Evolutionary conservation across 306 rosid genomes (phyloP), one percentile per base, ranked within the genome.

Genomic region (Acmispon strigosus): DNA sequence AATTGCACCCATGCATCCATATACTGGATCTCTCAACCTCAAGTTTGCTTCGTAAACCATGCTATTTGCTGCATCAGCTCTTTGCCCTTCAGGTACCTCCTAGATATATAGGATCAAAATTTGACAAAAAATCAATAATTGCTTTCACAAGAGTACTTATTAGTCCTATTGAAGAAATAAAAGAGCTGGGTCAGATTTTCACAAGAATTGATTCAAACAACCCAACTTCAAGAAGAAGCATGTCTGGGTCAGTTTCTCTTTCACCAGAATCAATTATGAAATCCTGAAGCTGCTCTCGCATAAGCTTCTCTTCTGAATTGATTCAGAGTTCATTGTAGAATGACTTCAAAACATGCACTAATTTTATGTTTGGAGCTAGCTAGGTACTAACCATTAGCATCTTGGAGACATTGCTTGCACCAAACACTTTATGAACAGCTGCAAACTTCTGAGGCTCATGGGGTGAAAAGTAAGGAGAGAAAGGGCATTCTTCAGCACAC

Each of bases 361-460:
- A 32, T 32, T 19, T 44, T 6, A 52, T 29, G 17, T 27, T 4
- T 22, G 6, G 24, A 22, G 24, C 24, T 22, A 57, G 13, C 1
- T 36, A 57, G 61, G 61, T 0, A 59, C 41, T n/a, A 74, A 90
- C 97, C 92, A 90, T 61, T 37, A 93, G 86, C 86, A 93, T 52
- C 84, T 93, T 93, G 64, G 98, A 93, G 73, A 93, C 98, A 75
- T 93, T 93, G 90, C 98, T 90, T 34, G 98, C 98, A 51, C 98
- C 98, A 58, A 93, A 93, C 16, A 93, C 92, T 72, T 85, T 90
- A 78, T 93, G 98, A 29, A 93, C 98, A 0, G 96, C 91, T 32
- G 96, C 87, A 53, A 93, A 93, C 53, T 93, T 93, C 3, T 82
- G 97, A 32, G 97, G 98, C 19, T 93, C 98, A 16, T 85, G 96